Base-by-base conservation (phyloP, 257 asterid species). In the Solanum neorickii region DNA sequence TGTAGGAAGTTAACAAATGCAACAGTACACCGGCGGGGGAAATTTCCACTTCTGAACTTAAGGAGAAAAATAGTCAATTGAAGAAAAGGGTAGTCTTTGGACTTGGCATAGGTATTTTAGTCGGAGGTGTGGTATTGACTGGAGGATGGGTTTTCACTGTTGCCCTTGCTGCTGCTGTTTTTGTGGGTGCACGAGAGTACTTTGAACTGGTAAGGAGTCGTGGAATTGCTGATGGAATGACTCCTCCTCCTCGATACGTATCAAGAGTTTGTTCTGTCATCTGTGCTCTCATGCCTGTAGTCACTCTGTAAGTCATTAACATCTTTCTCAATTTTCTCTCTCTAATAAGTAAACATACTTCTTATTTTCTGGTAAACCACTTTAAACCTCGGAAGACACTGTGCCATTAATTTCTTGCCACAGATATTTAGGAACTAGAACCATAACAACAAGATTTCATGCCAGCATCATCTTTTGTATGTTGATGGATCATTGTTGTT, bases 141-240 rank as follows among this genome's bases (percentile, higher is more conserved):
- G 99, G 99, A 85, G 95, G 97, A 78, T 97, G 99, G 99, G 87
- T 94, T 90, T 96, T 93, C 91, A 93, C 99, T 7, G 80, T 93
- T 74, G 96, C 92, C 84, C 90, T 97, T 86, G 90, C 99, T 46
- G 98, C 98, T 87, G 95, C 97, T 86, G 95, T 92, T 37, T 95
- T 96, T 91, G 87, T 93, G 87, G 98, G 94, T 86, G 88, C 99
- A 13, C 92, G 98, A 87, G 99, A 97, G 93, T 97, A 94, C 90
- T 96, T 97, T 94, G 99, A 94, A 92, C 95, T 96, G 88, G 98
- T 97, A 85, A 92, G 99, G 90, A 96, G 99, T 84, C 98, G 93
- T 46, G 99, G 99, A 88, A 96, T 95, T 88, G 94, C 98, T 83
- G 91, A 94, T 90, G 99, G 99, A 90, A 96, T 96, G 98, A 93